Conservation (phyloP, 1,139 yeast genomes). For the Geotrichum australiense region DNA sequence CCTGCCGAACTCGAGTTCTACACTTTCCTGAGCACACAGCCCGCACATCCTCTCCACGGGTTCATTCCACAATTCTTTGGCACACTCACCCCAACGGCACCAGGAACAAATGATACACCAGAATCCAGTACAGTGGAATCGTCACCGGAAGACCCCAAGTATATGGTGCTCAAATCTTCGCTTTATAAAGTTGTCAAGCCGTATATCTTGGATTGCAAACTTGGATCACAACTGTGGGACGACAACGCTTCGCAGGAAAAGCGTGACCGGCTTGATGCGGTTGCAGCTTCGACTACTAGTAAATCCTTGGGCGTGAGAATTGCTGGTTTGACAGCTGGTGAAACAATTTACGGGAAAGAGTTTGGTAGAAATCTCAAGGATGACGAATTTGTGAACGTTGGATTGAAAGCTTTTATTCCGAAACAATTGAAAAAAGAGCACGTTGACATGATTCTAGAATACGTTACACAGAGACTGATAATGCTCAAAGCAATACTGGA, state of each 20-base stretch:
- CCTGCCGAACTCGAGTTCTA: conserved; percentile 70
- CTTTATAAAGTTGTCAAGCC: conserved; percentile 52
- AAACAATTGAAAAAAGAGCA: conserved; percentile 27
- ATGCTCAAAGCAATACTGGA: conserved; percentile 57
- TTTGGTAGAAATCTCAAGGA: conserved; percentile 59
- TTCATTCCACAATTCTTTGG: conserved; percentile 40
- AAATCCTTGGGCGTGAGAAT: conserved; percentile 68
- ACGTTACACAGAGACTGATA: conserved; percentile 52
- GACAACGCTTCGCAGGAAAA: conserved; percentile 53
- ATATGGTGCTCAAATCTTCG: conserved; percentile 14
- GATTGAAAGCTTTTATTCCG: conserved; percentile 48
- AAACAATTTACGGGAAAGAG: conserved; percentile 51
- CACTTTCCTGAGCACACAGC: conserved; percentile 28
- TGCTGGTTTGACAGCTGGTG: conserved; percentile 62
- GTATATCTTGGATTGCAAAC: conserved; percentile 71
- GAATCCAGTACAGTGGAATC: too few species aligned
- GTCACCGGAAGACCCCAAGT: too few species aligned
- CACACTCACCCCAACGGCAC: conserved; percentile 26
- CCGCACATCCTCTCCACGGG: too few species aligned
- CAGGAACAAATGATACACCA: too few species aligned
- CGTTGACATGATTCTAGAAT: conserved; percentile 29
- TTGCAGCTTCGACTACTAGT: conserved; percentile 67
- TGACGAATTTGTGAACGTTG: conserved; percentile 39
- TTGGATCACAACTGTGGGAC: conserved; percentile 70
- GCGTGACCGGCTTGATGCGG: conserved; percentile 50